Percentiles rank a stretch among this genome's conserved stretches.
Evolutionary conservation across 2,329 filamentous ascomycete genomes (phyloP).

Genomic region (Verticillium albo-atrum): DNA sequence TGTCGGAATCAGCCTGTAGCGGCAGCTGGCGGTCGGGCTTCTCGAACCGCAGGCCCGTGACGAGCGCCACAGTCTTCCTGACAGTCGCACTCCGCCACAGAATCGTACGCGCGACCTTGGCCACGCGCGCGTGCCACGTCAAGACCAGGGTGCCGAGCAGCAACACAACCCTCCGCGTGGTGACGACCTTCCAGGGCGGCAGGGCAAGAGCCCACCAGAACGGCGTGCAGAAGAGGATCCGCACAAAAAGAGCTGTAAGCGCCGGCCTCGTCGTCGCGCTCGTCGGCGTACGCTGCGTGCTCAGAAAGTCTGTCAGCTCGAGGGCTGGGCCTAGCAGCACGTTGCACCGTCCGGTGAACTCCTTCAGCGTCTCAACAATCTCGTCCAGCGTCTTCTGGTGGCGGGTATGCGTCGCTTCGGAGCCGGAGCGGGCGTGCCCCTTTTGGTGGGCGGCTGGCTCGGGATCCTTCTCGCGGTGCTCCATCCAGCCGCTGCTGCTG

Average conservation of each 20-base stretch:
- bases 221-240: conserved; percentile 82
- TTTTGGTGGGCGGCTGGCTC: conserved; percentile 8
- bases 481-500: conserved; percentile 74
- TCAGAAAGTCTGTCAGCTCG: conserved; percentile 87
- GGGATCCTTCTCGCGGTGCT: conserved; percentile 32
- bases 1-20: conserved; percentile 12
- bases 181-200: conserved; percentile 79
- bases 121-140: conserved; percentile 88
- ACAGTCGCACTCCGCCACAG: conserved; percentile 83
- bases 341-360: conserved; percentile 88
- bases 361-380: conserved; percentile 88
- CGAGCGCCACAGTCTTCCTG: conserved; percentile 61
- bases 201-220: conserved; percentile 82
- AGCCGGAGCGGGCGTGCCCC: conserved; percentile 39
- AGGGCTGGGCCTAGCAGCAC: conserved; percentile 85
- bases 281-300: conserved; percentile 83
- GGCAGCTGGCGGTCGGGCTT: conserved; percentile 31
- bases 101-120: conserved; percentile 77
- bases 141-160: conserved; percentile 79
- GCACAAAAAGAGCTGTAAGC: conserved; percentile 82
- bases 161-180: conserved; percentile 78
- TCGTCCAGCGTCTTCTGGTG: conserved; percentile 95
- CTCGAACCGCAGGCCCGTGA: conserved; percentile 78
- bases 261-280: conserved; percentile 88
- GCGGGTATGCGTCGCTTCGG: conserved; percentile 61